Evolutionary conservation across 352 stramenopile species (phyloP), one percentile per base, ranked within the genome.

Genomic region (Globisporangium nunn): DNA sequence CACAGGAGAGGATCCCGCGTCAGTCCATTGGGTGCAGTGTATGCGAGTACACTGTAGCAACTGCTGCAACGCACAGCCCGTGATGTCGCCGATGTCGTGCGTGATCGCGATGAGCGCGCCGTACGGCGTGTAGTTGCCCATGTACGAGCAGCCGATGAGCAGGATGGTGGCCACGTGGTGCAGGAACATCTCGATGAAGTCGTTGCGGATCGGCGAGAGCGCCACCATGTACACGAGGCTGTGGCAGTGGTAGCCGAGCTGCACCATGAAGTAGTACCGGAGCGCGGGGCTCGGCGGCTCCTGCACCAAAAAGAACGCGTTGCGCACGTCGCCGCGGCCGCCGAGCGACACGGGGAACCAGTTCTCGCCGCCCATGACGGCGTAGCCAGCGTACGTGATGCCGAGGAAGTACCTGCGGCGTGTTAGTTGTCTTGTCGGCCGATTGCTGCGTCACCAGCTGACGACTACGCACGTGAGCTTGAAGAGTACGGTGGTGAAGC

Each of bases 401-500:
- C 29, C 49, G 31, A 70, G 40, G 57, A 81, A 88, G 66, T 81
- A 88, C 29, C 73, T 83, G 51, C 35, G 56, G 31, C 28, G n/a
- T 14, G 47, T 50, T 57, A 50, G 40, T 46, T 46, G 33, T 8
- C 6, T 5, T 37, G 33, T 37, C 23, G 23, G 23, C 23, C 23
- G 23, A 1, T 23, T 23, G 23, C 23, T 23, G 23, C 23, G 23
- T 23, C 23, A 23, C 23, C 23, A 23, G 23, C 23, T 23, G 23
- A 23, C 23, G 23, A 23, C 33, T 37, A 62, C 39, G 49, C 31
- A 85, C 74, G 82, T 58, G 44, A 88, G 68, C 62, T 88, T 88
- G 65, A 88, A 88, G n/a, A 87, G 47, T 53, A 88, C 76, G 31
- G 74, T 85, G 14, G 75, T 64, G 54, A 88, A 88, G 55, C 78